Evolutionary conservation across 106 monocot species (phyloP).

Genomic region (Hemerocallis citrina): DNA sequence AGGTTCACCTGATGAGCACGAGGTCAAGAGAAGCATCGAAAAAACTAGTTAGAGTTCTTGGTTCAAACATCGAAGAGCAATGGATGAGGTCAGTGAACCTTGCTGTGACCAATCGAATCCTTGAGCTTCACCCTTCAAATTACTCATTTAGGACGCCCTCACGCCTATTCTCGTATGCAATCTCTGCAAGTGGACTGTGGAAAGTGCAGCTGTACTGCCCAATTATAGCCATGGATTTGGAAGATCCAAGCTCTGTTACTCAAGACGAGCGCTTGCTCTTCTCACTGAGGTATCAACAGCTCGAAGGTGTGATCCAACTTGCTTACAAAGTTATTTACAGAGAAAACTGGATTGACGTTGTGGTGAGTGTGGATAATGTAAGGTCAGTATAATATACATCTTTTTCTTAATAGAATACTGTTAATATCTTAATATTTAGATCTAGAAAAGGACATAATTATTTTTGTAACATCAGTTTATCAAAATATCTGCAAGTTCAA

Average conservation of each 20-base stretch:
- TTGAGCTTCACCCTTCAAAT: conserved; percentile 32
- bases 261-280: conserved; percentile 67
- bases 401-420: background rate
- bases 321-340: conserved; percentile 34
- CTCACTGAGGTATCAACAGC: conserved; percentile 68
- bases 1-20: conserved; percentile 29
- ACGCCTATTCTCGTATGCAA: conserved; percentile 58
- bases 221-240: conserved; percentile 41
- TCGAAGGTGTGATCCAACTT: conserved; percentile 77
- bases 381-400: conserved; percentile 31
- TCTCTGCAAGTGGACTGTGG: conserved; percentile 57
- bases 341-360: conserved; percentile 51
- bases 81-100: conserved; percentile 75
- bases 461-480: background rate
- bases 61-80: conserved; percentile 63
- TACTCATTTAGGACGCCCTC: conserved; percentile 28
- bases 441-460: background rate
- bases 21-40: conserved; percentile 30
- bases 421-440: background rate
- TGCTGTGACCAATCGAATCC: conserved; percentile 54
- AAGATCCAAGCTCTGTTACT: conserved; percentile 20
- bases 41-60: conserved; percentile 35
- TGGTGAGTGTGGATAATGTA: conserved; percentile 58
- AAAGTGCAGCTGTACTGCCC: conserved; percentile 81
- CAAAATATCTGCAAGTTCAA: background rate